Base-by-base conservation (phyloP, 257 asterid species). In the Solanum chaucha region DNA sequence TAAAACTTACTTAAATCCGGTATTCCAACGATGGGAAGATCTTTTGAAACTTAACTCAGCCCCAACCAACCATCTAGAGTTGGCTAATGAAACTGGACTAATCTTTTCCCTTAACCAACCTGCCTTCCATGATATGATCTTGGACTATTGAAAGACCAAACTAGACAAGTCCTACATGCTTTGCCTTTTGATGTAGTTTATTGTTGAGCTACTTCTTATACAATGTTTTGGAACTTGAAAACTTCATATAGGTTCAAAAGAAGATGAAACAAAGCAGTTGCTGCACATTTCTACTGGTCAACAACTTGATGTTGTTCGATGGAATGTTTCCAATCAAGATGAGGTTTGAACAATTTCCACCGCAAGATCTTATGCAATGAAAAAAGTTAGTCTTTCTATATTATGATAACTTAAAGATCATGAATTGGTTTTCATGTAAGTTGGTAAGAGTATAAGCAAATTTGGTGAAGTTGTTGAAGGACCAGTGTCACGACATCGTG, bases 311-410 rank as follows among this genome's bases (percentile, higher is more conserved):
- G 96, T 91, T 38, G 92, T 94, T 87, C 92, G 98, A 84, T 95
- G 99, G 99, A 96, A 95, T 87, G 93, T 86, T 86, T 92, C 96
- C 82, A 96, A 96, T 91, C 98, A 96, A 91, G 92, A 94, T 48
- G 99, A 96, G 98, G 99, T 94, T 51, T 89, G 92, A 59, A 11
- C 86, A 73, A 86, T 87, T 84, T 83, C 24, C 41, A 17, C 68
- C 5, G 28, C 41, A 80, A 46, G 41, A 41, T 24, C 87, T 68
- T 22, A 48, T 88, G 72, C 85, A 28, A 28, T 28, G 48, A 72
- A 80, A 85, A n/a, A 72, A 71, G 26, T 89, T 10, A 58, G 59
- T 48, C 32, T 30, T 81, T 32, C 82, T 40, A 88, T 41, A 4
- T 81, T 65, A 59, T 46, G 85, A 46, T 77, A 41, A 30, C 35